These are phyloP conservation scores for Candida maesae DNA, from an alignment of 805 yeast genomes.

Conservation along the genomic window DNA sequence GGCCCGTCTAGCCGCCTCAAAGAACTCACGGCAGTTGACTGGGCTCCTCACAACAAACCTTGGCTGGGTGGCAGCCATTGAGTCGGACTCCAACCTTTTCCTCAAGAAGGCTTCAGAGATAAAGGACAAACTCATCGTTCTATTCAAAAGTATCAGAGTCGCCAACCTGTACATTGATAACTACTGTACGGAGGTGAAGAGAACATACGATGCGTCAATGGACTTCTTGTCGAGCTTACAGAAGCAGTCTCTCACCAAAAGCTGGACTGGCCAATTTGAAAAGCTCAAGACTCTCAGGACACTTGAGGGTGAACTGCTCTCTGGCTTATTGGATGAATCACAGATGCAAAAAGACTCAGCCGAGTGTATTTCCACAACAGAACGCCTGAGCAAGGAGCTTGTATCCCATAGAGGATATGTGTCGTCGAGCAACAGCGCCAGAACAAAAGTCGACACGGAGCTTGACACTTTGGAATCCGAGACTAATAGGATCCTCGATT, in stretches of 20 bases:
- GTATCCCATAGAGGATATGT: constrained; percentile 33
- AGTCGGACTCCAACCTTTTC: constrained; percentile 36
- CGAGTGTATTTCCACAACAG: constrained; percentile 24
- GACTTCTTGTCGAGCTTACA: constrained; percentile 37
- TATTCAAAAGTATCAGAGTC: constrained; percentile 44
- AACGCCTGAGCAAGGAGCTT: constrained; percentile 20
- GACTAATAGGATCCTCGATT: constrained; percentile 29
- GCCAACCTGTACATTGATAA: constrained; percentile 47
- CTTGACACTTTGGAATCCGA: constrained; percentile 41
- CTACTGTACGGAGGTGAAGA: constrained; percentile 47
- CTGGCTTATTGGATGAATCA: constrained; percentile 11
- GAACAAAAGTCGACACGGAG: constrained; percentile 35
- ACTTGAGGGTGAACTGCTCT: constrained; percentile 9
- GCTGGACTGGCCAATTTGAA: constrained; percentile 18
- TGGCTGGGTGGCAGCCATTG: constrained; percentile 49
- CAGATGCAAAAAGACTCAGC: constrained; percentile 27
- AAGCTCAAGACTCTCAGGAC: constrained; percentile 11
- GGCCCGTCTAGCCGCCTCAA: constrained; percentile 14
- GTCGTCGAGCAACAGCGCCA: constrained; percentile 34
- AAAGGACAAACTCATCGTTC: constrained; percentile 34
- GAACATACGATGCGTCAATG: constrained; percentile 36
- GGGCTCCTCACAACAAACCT: constrained; percentile 41
- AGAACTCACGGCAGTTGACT: constrained; percentile 22
- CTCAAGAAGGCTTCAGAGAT: constrained; percentile 30
- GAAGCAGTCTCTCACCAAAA: constrained; percentile 35